These are phyloP conservation scores for Clavispora carvajalis DNA, from an alignment of 805 yeast genomes.

Conservation along the genomic window DNA sequence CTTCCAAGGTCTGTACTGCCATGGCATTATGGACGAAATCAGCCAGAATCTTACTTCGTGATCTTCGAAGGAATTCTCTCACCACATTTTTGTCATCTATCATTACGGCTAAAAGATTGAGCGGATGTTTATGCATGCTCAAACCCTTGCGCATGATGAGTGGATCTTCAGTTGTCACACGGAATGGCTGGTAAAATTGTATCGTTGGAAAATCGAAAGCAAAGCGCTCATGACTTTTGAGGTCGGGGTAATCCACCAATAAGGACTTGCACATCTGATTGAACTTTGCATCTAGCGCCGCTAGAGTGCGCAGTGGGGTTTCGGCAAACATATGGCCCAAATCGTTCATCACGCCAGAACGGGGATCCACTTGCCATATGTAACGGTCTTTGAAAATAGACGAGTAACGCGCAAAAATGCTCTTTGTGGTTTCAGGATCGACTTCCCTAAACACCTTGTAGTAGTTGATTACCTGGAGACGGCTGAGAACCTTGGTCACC, in stretches of 20 bases:
- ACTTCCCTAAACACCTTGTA: conserved; percentile 7
- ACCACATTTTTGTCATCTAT: conserved; percentile 7
- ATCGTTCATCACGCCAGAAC: background rate
- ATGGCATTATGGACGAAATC: conserved; percentile 5
- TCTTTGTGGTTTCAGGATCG: conserved; percentile 4
- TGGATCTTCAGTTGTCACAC: conserved; percentile 8
- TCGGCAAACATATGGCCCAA: conserved; percentile 4
- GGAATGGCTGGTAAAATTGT: conserved; percentile 9
- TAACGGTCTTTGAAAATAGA: conserved; percentile 7
- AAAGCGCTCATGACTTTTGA: background rate
- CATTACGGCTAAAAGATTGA: conserved; percentile 6
- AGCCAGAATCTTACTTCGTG: background rate
- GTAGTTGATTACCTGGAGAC: conserved; percentile 2
- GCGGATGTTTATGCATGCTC: conserved; percentile 6
- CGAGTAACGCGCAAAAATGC: conserved; percentile 5
- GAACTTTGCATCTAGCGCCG: background rate
- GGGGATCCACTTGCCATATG: background rate
- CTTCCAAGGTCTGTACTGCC: conserved; percentile 7
- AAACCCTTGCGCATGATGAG: conserved; percentile 9
- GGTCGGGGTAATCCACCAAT: background rate
- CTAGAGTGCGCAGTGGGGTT: background rate
- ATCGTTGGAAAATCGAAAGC: conserved; percentile 4
- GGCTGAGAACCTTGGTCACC: conserved; percentile 5
- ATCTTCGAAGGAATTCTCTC: conserved; percentile 2
- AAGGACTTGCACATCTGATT: background rate